phyloP scores from a whole-genome alignment of 2,329 filamentous ascomycete species.

The Leptographium procerum region DNA sequence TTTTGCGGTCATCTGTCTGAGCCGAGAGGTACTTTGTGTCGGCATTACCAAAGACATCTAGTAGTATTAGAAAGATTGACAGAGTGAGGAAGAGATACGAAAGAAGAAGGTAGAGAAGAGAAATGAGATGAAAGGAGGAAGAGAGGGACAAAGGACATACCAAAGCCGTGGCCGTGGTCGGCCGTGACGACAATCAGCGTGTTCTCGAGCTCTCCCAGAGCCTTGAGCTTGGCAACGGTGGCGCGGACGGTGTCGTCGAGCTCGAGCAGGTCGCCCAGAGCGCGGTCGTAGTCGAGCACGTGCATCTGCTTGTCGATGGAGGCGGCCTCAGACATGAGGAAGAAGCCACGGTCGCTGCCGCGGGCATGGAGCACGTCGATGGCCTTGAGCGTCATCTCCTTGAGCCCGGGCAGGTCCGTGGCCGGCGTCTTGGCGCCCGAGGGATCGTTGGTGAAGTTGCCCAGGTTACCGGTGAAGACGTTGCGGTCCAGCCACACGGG shows the following conservation, averaged over 20 bases:
- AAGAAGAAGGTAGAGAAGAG: too few species aligned
- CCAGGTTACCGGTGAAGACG: conserved; percentile 61
- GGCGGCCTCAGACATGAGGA: conserved; percentile 79
- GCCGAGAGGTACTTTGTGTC: conserved; percentile 62
- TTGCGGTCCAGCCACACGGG: conserved; percentile 83
- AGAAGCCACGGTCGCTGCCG: conserved; percentile 62
- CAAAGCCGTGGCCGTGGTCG: conserved; percentile 81
- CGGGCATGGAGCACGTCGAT: conserved; percentile 63
- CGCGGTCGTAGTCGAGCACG: conserved; percentile 71
- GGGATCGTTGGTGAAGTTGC: conserved; percentile 55
- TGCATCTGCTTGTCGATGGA: conserved; percentile 91
- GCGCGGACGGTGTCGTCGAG: conserved; percentile 73
- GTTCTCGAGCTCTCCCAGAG: conserved; percentile 56
- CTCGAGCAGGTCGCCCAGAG: conserved; percentile 74
- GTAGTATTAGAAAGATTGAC: not conserved
- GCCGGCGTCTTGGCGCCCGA: conserved; percentile 52
- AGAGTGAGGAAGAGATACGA: not conserved
- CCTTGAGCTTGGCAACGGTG: conserved; percentile 58
- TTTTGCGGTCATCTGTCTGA: conserved; percentile 54
- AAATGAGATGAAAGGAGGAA: not conserved
- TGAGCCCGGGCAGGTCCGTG: conserved; percentile 67
- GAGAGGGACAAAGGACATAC: not conserved
- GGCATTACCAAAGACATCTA: conserved; percentile 63
- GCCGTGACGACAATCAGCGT: conserved; percentile 72
- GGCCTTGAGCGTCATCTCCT: conserved; percentile 83